Base-by-base conservation (phyloP, 1,284 basidiomycete genomes). In the Phenoliferia sp. region DNA sequence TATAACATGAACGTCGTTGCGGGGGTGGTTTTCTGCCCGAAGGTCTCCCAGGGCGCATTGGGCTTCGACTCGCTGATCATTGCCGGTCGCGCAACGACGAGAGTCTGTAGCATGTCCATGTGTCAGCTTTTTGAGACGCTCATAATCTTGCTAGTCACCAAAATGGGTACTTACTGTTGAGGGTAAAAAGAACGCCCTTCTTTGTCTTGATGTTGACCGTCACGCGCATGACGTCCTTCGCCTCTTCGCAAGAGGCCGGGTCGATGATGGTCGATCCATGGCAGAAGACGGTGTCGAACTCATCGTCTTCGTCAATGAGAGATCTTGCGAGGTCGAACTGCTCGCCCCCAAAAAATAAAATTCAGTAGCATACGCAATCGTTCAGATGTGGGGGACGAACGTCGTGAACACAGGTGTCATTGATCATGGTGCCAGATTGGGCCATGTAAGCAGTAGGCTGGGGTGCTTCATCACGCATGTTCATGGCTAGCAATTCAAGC, bases 1-100 rank as follows among this genome's bases (percentile, higher is more conserved):
- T 4, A 58, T 6, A 34, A 34, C 3, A 34, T 34, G 3, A 5
- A 34, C 56, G 56, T 58, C 32, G 22, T n/a, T 17, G 9, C 56
- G 16, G 16, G 56, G 19, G 29, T 33, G 56, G 56, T 58, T 58
- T 7, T 33, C 32, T 6, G 56, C 56, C 4, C 15, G 3, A 22
- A 58, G 56, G 19, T 58, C 56, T 6, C 56, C 56, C 32, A 58
- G 56, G 3, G 56, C 56, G 56, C 56, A 58, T 5, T 58, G 56
- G 3, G 56, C 56, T n/a, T 58, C 56, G 3, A 58, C 56, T 5
- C 56, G 31, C 32, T 58, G 56, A 26, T 58, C 56, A 34, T 58
- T 58, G 19, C 56, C 56, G 32, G 26, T n/a, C 3, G 19, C 32
- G 32, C 56, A 58, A 33, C 32, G 56, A n/a, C 56, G 56, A 58